Evolutionary conservation across 2,329 filamentous ascomycete genomes (phyloP).

Genomic region (Ophiostoma tasmaniense): DNA sequence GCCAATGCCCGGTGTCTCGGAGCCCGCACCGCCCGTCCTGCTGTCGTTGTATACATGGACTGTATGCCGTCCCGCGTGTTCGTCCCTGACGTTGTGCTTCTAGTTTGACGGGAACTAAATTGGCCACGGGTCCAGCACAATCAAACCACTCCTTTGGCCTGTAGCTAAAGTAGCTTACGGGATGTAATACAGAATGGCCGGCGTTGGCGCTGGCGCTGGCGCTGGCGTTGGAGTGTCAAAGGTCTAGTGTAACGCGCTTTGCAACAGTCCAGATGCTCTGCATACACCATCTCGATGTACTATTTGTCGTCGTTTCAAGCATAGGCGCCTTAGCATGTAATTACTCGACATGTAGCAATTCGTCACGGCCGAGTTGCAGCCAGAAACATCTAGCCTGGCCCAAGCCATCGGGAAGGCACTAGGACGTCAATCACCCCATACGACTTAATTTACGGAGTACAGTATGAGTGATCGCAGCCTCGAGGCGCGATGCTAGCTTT

Average conservation of each 20-base stretch:
- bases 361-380: neutral
- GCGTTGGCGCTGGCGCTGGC: constrained; percentile 11
- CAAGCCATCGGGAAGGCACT: constrained; percentile 1
- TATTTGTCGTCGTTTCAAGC: neutral
- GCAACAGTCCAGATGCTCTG: neutral
- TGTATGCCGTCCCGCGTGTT: neutral
- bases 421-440: neutral
- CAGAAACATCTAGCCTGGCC: neutral
- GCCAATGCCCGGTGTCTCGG: neutral
- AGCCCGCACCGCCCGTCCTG: neutral
- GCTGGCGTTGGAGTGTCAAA: neutral
- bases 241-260: neutral
- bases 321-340: neutral
- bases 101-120: neutral
- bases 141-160: neutral
- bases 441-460: neutral
- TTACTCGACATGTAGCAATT: neutral
- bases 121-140: neutral
- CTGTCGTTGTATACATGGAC: neutral
- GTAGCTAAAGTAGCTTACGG: neutral
- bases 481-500: neutral
- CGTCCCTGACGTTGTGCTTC: neutral
- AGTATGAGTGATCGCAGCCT: neutral
- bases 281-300: neutral
- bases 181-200: neutral